Conservation (phyloP, 2,329 filamentous ascomycete genomes). For the Sclerotinia borealis region DNA sequence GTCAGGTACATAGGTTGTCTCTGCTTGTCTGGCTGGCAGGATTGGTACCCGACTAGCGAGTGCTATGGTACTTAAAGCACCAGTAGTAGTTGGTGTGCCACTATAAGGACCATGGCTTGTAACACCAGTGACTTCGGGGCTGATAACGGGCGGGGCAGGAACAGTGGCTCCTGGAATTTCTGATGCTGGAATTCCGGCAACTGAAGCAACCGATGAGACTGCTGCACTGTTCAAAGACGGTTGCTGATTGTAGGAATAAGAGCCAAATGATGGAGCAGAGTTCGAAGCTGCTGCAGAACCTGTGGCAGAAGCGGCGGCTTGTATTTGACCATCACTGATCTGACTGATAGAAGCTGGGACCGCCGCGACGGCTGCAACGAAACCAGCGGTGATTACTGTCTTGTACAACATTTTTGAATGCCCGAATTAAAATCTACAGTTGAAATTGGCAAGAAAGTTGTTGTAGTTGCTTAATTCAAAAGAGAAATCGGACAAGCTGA, state of each 20-base stretch:
- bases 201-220: constrained; percentile 23
- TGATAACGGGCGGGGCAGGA: constrained; percentile 37
- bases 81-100: constrained; percentile 62
- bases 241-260: constrained; percentile 25
- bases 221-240: constrained; percentile 25
- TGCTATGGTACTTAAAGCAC: constrained; percentile 55
- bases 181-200: constrained; percentile 24
- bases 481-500: background rate
- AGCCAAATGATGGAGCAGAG: background rate
- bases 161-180: constrained; percentile 27
- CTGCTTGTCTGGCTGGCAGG: constrained; percentile 53
- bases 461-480: background rate
- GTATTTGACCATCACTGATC: background rate
- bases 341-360: background rate
- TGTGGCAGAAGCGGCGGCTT: background rate
- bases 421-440: background rate
- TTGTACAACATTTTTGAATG: constrained; percentile 7
- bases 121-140: constrained; percentile 46
- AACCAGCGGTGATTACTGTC: background rate
- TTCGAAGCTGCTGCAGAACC: background rate
- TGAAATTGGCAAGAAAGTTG: background rate
- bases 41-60: constrained; percentile 52
- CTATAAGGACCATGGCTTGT: constrained; percentile 64
- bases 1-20: constrained; percentile 65
- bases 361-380: background rate